Base-by-base conservation (phyloP, 2,329 filamentous ascomycete species). In the Nemania diffusa region DNA sequence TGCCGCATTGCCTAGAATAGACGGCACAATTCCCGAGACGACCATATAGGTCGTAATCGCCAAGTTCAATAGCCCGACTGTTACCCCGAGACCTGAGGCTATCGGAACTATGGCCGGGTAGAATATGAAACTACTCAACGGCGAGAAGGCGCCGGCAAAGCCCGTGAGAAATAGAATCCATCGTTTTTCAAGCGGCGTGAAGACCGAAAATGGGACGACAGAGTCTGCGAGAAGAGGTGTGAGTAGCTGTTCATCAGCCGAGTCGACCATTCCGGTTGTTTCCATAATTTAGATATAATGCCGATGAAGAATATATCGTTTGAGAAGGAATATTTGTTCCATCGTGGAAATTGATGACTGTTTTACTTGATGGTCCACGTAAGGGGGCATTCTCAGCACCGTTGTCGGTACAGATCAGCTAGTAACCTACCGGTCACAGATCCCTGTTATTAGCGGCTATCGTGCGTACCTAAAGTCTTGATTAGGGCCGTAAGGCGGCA, bases 1-100 rank as follows among this genome's bases (percentile, higher is more conserved):
- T 0, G 81, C 79, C 13, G 82, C 77, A 17, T 77, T 78, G 1
- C 80, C 82, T 11, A 81, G 73, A 53, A 83, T 73, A 20, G 76
- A 76, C 0, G 82, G 82, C 0, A 79, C 77, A 4, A 84, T 69
- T 5, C 78, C 82, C 70, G 83, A 82, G 20, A 83, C 78, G 42
- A 83, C 77, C 76, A 80, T 74, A 57, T 80, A 81, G 1, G 78
- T 78, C 6, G 69, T 69, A 24, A 70, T 53, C 7, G 69, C 60
- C 1, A 70, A 32, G 37, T 70, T 67, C 24, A 70, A 13, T 46
- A 73, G 52, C 2, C 63, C 64, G 5, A 72, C 58, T 1, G 70
- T 58, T 9, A 73, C 69, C 24, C 62, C 37, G 2, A 75, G 66
- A 11, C 61, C 51, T 1, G 26, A 17, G 2, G 72, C 68, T 3